A percentile compares a stretch with the other conserved stretches of the same genome.
Evolutionary conservation across 306 rosid species (phyloP).

Genomic region (Begonia masoniana): DNA sequence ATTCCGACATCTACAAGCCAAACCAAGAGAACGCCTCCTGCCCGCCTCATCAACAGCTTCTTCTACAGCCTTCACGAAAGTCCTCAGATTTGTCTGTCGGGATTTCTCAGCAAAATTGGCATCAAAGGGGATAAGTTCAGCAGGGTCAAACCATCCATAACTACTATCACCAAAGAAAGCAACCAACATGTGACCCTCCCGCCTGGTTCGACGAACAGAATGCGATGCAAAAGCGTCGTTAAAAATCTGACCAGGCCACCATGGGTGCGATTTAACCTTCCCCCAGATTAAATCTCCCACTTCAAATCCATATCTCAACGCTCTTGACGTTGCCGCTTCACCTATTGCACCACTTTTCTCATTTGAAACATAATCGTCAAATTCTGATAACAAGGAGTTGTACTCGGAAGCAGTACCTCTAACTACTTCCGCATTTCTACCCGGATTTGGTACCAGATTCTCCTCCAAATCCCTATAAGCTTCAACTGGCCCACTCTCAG

Average conservation of each 20-base stretch:
- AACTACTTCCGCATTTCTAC: slow-evolving; percentile 9
- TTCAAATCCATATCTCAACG: slow-evolving; percentile 52
- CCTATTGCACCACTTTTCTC: slow-evolving; percentile 35
- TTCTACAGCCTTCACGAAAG: slow-evolving; percentile 68
- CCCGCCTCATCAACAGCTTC: slow-evolving; percentile 86
- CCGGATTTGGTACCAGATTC: not conserved
- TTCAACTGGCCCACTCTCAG: slow-evolving; percentile 9
- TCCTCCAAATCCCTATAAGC: slow-evolving; percentile 5
- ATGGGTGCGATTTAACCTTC: slow-evolving; percentile 94
- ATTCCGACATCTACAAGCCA: slow-evolving; percentile 69
- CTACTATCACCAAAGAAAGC: slow-evolving; percentile 95
- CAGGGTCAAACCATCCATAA: slow-evolving; percentile 96
- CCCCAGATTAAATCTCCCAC: slow-evolving; percentile 97
- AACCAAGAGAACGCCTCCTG: slow-evolving; percentile 57
- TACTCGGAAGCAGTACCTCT: slow-evolving; percentile 20
- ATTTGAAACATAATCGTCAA: slow-evolving; percentile 68
- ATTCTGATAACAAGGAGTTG: slow-evolving; percentile 47
- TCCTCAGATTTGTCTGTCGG: slow-evolving; percentile 44
- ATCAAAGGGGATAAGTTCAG: slow-evolving; percentile 70
- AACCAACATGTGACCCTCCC: slow-evolving; percentile 77
- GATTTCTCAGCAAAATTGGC: slow-evolving; percentile 65
- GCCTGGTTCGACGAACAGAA: slow-evolving; percentile 53
- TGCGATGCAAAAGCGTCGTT: slow-evolving; percentile 63
- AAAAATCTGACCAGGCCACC: slow-evolving; percentile 98
- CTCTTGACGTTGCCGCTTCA: slow-evolving; percentile 38